Base-by-base conservation (phyloP, 371 early-diverging fungal species). In the Mortierella sp. region DNA sequence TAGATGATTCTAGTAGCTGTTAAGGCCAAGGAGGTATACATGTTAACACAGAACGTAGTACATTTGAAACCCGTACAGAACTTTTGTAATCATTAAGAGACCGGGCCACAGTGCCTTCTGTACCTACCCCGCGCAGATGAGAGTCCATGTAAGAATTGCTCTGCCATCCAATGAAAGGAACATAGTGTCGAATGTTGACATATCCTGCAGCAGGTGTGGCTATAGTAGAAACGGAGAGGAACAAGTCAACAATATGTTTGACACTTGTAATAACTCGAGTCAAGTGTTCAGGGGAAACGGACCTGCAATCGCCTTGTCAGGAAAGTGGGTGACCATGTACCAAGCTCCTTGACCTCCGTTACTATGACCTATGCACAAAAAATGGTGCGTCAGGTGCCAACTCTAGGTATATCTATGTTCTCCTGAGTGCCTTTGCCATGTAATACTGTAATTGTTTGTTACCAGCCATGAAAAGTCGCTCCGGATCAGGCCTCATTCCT, bases 341-440 rank as follows among this genome's bases (percentile, higher is more conserved):
- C 91, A 92, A 8, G 89, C 87, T 19, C 92, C 92, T 66, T 92
- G 92, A 0, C 90, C 92, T 0, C 92, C 92, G 63, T 92, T 91
- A 57, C 88, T 87, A 62, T 91, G 92, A 1, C 92, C 91, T 82
- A 56, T 19, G 39, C n/a, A 2, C 14, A 13, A n/a, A 47, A 18
- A 51, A 57, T 14, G n/a, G 24, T 16, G 41, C 8, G 41, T 41
- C 8, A 28, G 30, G 4, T 23, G 13, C 39, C 8, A 2, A 0
- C 41, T 41, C 41, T 8, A 8, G 8, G 41, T 10, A 8, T 16
- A 41, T 16, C 41, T 10, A 16, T 45, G 6, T 45, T 21, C 9
- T 45, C 18, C 6, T 6, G 19, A 5, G 19, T 45, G n/a, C n/a
- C n/a, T n/a, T n/a, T n/a, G n/a, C 46, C 13, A 54, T 14, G 4